Evolutionary conservation across 1,284 basidiomycete species (phyloP).

Genomic region (Rhodotorula sp.): DNA sequence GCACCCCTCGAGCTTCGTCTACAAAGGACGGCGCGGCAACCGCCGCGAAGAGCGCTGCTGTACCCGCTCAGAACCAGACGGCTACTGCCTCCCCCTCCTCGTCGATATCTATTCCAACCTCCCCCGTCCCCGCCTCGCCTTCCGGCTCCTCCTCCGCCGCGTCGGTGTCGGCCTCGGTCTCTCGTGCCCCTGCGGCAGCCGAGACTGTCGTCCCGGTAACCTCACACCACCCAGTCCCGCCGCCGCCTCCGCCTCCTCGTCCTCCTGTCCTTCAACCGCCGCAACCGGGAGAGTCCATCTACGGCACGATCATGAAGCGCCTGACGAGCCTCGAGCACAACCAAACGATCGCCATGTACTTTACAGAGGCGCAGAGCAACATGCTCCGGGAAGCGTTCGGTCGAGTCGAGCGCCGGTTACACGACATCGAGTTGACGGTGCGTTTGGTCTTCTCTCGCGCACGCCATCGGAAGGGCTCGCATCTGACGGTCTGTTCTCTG

Average conservation of each 20-base stretch:
- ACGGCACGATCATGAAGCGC: constrained; percentile 92
- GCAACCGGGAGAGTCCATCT: constrained; percentile 86
- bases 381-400: constrained; percentile 72
- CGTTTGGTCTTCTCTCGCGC: constrained; percentile 47
- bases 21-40: neutral
- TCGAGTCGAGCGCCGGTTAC: constrained; percentile 57
- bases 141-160: neutral
- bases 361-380: constrained; percentile 84
- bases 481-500: too few relatives aligned
- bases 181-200: neutral
- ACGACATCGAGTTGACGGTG: constrained; percentile 65
- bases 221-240: neutral
- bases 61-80: too few relatives aligned
- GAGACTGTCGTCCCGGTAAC: neutral
- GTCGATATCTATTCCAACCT: neutral
- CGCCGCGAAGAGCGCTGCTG: too few relatives aligned
- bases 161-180: neutral
- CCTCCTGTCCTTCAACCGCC: constrained; percentile 16
- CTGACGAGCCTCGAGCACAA: constrained; percentile 81
- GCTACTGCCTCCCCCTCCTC: neutral
- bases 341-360: constrained; percentile 78
- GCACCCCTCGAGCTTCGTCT: neutral
- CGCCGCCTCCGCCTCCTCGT: neutral
- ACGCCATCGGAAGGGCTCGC: neutral
- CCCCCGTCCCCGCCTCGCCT: neutral